phyloP scores from a whole-genome alignment of 2,329 filamentous ascomycete species.

The Colletotrichum cereale region DNA sequence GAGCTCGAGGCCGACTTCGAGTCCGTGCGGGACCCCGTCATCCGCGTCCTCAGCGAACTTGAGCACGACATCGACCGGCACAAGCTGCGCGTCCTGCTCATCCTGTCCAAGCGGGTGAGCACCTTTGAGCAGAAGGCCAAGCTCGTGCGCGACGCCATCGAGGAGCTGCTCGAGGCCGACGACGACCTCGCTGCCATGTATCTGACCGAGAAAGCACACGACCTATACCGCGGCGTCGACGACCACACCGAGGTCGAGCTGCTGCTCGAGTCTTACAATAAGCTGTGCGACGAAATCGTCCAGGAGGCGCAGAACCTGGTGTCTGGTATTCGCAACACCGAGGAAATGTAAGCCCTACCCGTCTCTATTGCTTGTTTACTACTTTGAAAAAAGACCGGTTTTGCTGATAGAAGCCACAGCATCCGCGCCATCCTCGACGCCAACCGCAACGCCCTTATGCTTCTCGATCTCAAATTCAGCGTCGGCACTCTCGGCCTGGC shows the following conservation, averaged over 20 bases:
- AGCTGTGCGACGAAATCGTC: slow-evolving; percentile 97
- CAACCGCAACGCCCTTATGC: slow-evolving; percentile 98
- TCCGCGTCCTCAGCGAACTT: slow-evolving; percentile 87
- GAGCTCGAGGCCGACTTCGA: slow-evolving; percentile 96
- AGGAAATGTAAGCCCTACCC: slow-evolving; percentile 83
- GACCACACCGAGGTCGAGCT: slow-evolving; percentile 98
- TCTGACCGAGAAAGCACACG: slow-evolving; percentile 85
- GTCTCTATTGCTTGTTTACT: not conserved
- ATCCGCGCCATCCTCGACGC: slow-evolving; percentile 97
- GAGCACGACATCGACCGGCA: slow-evolving; percentile 98
- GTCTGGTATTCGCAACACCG: slow-evolving; percentile 95
- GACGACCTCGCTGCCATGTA: slow-evolving; percentile 97
- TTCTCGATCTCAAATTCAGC: slow-evolving; percentile 95
- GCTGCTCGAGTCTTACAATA: slow-evolving; percentile 96
- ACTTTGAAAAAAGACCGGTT: slow-evolving; percentile 41
- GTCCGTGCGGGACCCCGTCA: slow-evolving; percentile 90
- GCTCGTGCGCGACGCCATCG: slow-evolving; percentile 92
- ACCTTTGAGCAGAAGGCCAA: slow-evolving; percentile 98
- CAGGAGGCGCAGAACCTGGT: slow-evolving; percentile 94
- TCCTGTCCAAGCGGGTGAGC: slow-evolving; percentile 94
- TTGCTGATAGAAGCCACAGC: slow-evolving; percentile 59
- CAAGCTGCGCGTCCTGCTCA: slow-evolving; percentile 89
- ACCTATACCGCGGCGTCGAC: slow-evolving; percentile 79
- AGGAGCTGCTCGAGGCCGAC: slow-evolving; percentile 94
- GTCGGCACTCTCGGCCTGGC: slow-evolving; percentile 95